Evolutionary conservation across 331 rosid genomes (phyloP).

Genomic region (Telfairia occidentalis): DNA sequence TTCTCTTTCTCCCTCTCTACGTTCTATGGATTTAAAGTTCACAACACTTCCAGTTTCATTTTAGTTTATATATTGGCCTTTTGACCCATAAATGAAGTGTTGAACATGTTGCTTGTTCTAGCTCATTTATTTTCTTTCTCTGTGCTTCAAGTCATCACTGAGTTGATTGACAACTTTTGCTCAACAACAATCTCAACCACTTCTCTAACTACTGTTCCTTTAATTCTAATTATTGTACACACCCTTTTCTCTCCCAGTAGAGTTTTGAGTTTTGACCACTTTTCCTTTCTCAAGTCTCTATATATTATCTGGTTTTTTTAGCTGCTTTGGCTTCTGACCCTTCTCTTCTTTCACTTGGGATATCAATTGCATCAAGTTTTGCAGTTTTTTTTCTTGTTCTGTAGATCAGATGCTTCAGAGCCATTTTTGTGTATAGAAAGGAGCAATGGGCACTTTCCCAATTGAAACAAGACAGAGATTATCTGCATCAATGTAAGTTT

Average conservation of each 20-base stretch:
- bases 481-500: constrained; percentile 58
- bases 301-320: neutral
- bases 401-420: constrained; percentile 34
- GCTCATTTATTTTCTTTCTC: constrained; percentile 3
- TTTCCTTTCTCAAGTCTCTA: neutral
- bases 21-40: neutral
- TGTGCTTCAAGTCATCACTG: neutral
- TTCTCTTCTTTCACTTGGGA: neutral
- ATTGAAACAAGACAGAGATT: constrained; percentile 55
- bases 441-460: constrained; percentile 56
- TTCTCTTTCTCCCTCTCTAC: neutral
- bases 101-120: neutral
- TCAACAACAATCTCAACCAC: constrained; percentile 10
- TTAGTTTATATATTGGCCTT: neutral
- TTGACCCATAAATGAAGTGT: neutral
- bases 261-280: constrained; percentile 3
- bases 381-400: constrained; percentile 6
- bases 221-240: neutral
- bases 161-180: constrained; percentile 9
- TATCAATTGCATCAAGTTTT: neutral
- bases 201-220: constrained; percentile 8
- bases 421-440: constrained; percentile 21
- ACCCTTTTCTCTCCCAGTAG: neutral
- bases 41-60: neutral
- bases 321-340: neutral